Evolutionary conservation across 1,139 yeast genomes (phyloP).

Genomic region (Debaryomyces psychrophilus): DNA sequence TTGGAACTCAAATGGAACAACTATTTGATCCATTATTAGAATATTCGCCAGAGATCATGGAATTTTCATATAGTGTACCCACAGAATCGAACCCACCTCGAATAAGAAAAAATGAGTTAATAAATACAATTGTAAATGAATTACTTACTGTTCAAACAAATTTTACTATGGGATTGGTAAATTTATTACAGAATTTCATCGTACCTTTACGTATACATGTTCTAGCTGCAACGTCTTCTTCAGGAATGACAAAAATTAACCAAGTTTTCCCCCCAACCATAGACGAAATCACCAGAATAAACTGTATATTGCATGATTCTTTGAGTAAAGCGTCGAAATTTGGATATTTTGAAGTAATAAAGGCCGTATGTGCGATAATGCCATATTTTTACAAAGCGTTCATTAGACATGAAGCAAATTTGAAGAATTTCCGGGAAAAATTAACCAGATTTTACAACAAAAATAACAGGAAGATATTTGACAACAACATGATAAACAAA

Average conservation of each 20-base stretch:
- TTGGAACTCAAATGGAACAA: conserved; percentile 87
- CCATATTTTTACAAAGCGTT: conserved; percentile 93
- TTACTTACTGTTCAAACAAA: conserved; percentile 70
- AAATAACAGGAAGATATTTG: conserved; percentile 49
- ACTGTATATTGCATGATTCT: conserved; percentile 80
- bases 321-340: conserved; percentile 64
- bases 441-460: conserved; percentile 53
- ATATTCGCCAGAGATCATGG: conserved; percentile 88
- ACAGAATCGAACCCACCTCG: conserved; percentile 16
- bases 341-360: conserved; percentile 74
- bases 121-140: conserved; percentile 63
- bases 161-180: conserved; percentile 70
- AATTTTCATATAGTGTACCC: conserved; percentile 64
- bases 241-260: conserved; percentile 67
- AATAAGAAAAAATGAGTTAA: conserved; percentile 19
- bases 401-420: conserved; percentile 87
- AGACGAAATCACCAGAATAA: conserved; percentile 88
- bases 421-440: conserved; percentile 33
- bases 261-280: conserved; percentile 90
- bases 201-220: conserved; percentile 78
- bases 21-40: conserved; percentile 87
- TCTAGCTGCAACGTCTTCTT: conserved; percentile 49
- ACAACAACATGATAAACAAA: conserved; percentile 31
- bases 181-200: conserved; percentile 73
- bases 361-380: conserved; percentile 76